Conservation (phyloP, 2,329 filamentous ascomycete species). For the Akanthomyces muscarius region DNA sequence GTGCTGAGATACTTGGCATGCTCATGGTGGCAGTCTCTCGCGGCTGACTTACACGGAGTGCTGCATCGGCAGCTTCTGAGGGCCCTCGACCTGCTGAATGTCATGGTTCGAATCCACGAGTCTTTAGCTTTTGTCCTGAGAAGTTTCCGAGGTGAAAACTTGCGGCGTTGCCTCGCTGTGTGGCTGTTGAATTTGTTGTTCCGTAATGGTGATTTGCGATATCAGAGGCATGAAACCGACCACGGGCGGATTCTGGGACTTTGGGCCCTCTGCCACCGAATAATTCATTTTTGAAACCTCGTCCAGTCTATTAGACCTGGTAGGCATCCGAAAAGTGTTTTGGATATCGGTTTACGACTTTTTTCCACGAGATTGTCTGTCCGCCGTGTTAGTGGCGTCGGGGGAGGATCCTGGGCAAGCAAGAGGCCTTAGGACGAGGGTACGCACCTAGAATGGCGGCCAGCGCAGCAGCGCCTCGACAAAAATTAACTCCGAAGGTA, state of each 20-base stretch:
- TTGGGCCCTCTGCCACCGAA: not conserved
- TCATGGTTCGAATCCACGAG: not conserved
- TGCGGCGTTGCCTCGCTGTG: not conserved
- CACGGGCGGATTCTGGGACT: constrained; percentile 8
- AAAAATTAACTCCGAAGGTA: not conserved
- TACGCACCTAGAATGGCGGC: not conserved
- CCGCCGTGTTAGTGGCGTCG: constrained; percentile 3
- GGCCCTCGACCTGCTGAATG: not conserved
- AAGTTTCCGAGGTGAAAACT: not conserved
- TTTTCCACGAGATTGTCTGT: not conserved
- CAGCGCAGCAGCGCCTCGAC: not conserved
- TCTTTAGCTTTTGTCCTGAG: not conserved
- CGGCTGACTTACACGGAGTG: not conserved
- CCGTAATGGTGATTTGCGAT: not conserved
- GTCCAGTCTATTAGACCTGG: not conserved
- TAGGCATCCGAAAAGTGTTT: too few relatives aligned
- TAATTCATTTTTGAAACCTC: not conserved
- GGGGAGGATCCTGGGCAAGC: not conserved
- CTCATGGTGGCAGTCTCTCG: not conserved
- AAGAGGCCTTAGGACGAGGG: constrained; percentile 2
- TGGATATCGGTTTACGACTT: too few relatives aligned
- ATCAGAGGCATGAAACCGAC: not conserved
- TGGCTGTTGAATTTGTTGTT: not conserved
- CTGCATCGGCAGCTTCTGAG: not conserved
- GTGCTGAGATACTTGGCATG: constrained; percentile 2